A percentile compares a stretch with the other conserved stretches of the same genome.
Evolutionary conservation across 257 asterid species (phyloP).

Genomic region (Solanum dulcamara): DNA sequence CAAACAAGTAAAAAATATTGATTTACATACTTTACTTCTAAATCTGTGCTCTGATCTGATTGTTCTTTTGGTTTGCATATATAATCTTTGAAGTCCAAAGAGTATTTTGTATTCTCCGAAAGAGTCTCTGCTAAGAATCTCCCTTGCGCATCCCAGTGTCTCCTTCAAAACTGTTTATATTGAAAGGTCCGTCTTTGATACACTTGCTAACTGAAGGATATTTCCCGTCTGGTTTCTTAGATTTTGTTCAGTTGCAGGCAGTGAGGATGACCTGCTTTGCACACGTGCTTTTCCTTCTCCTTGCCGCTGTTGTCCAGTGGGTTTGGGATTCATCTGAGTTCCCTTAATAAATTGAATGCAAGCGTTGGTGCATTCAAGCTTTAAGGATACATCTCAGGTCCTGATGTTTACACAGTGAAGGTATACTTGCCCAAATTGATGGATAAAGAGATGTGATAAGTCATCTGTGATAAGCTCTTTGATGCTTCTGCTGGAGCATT

Average conservation of each 20-base stretch:
- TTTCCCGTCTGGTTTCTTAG: too few relatives aligned
- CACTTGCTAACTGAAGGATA: neutral
- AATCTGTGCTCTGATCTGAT: slow-evolving; percentile 1
- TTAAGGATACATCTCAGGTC: slow-evolving; percentile 73
- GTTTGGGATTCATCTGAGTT: slow-evolving; percentile 53
- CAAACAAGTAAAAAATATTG: neutral
- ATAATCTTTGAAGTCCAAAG: too few relatives aligned
- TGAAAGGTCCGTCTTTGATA: neutral
- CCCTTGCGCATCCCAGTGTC: neutral
- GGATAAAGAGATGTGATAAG: neutral
- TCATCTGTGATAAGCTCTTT: too few relatives aligned
- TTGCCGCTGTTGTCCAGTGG: slow-evolving; percentile 45
- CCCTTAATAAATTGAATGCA: slow-evolving; percentile 33
- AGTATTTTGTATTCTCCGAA: neutral
- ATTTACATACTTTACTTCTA: neutral
- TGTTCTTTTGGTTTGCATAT: slow-evolving; percentile 3
- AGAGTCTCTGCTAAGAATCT: too few relatives aligned
- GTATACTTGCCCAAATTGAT: slow-evolving; percentile 21
- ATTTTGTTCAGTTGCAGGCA: slow-evolving; percentile 21
- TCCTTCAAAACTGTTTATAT: slow-evolving; percentile 31
- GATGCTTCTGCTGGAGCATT: too few relatives aligned
- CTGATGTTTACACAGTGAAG: slow-evolving; percentile 49
- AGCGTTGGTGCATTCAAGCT: slow-evolving; percentile 50
- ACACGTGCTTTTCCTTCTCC: slow-evolving; percentile 63
- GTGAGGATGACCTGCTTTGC: slow-evolving; percentile 54